Evolutionary conservation across 345 rosid species (phyloP).

Genomic region (Mallotus nudiflorus): DNA sequence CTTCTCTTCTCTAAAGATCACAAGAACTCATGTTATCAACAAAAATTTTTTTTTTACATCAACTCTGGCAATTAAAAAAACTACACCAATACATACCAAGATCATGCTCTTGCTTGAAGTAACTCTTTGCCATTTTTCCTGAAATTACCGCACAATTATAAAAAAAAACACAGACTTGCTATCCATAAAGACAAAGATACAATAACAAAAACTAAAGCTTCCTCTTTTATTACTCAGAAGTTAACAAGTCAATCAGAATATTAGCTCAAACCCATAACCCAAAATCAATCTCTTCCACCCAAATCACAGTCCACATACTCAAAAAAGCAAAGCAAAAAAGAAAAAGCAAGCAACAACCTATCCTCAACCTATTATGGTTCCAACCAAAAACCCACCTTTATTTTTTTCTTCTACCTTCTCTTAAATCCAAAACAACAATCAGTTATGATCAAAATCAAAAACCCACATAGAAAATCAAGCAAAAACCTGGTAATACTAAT

Average conservation of each 20-base stretch:
- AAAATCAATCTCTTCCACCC: not conserved
- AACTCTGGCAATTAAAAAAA: not conserved
- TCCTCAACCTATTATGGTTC: not conserved
- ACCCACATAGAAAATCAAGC: not conserved
- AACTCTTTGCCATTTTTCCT: slow-evolving; percentile 72
- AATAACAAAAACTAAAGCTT: not conserved
- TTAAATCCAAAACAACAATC: not conserved
- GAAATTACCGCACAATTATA: slow-evolving; percentile 17
- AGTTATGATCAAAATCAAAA: not conserved
- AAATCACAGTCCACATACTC: not conserved
- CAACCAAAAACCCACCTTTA: not conserved
- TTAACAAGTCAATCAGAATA: not conserved
- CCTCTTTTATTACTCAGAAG: not conserved
- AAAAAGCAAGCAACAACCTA: not conserved
- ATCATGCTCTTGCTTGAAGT: slow-evolving; percentile 95
- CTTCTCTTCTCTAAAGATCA: slow-evolving; percentile 75
- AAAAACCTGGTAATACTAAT: too few relatives aligned
- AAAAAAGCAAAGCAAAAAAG: not conserved
- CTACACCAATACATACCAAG: slow-evolving; percentile 47
- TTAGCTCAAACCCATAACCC: not conserved
- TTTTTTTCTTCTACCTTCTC: too few relatives aligned
- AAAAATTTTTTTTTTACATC: not conserved
- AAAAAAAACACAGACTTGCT: not conserved
- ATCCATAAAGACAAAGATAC: not conserved
- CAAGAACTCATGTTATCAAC: slow-evolving; percentile 7